phyloP scores from a whole-genome alignment of 257 asterid species.

The Solanum virginianum region DNA sequence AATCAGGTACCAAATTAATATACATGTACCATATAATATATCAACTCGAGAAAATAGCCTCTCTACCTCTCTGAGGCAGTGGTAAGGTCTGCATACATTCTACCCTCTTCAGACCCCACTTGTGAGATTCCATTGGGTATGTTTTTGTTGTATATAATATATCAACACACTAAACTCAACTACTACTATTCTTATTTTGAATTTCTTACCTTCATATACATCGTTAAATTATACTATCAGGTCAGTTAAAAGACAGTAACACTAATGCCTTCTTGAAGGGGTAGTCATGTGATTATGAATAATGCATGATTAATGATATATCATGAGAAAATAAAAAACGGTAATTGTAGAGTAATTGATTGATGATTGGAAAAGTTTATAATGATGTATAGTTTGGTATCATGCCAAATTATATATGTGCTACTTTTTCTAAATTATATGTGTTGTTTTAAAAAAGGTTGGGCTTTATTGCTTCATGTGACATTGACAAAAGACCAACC shows the following conservation, averaged over 20 bases:
- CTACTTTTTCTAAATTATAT: neutral
- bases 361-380: neutral
- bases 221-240: too few species aligned
- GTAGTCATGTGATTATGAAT: neutral
- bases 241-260: too few species aligned
- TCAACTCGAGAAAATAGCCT: too few species aligned
- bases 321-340: neutral
- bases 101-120: too few species aligned
- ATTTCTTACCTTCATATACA: too few species aligned
- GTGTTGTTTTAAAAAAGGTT: neutral
- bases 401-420: neutral
- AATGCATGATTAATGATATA: neutral
- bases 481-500: neutral
- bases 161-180: neutral
- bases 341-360: neutral
- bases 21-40: neutral
- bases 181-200: neutral
- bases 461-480: neutral
- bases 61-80: too few species aligned
- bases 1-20: slow-evolving; percentile 17
- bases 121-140: too few species aligned
- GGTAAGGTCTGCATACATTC: too few species aligned
- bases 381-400: neutral
- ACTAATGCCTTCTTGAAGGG: too few species aligned
- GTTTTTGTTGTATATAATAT: neutral